Evolutionary conservation across 2,329 filamentous ascomycete genomes (phyloP), one percentile per base, ranked within the genome.

Genomic region (Septoria linicola): DNA sequence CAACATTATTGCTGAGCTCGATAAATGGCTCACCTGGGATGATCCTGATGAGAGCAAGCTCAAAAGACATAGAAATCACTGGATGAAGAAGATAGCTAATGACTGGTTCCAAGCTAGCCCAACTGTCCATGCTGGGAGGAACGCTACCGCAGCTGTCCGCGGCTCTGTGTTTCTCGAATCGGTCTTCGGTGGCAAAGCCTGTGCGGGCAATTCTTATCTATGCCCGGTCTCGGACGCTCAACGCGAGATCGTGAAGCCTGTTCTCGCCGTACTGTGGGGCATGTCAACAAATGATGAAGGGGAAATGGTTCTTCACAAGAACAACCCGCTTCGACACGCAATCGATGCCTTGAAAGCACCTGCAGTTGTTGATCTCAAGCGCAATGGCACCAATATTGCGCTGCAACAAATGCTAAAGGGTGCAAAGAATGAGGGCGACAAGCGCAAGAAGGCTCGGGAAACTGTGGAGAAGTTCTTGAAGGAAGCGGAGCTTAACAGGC

Each of bases 141-240:
- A 27, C 23, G 10, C 23, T 27, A 27, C 23, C 5, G 11, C 32
- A n/a, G 5, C 32, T 23, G 14, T 42, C 30, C 40, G 40, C n/a
- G 40, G 40, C 7, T 42, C 40, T 11, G 13, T 42, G 5, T 42
- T 42, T 25, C 21, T 42, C 21, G 40, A 42, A 31, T 30, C 40
- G 11, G 14, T 42, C 8, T 42, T 42, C 23, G 17, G 27, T 25
- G 40, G 40, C 7, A 16, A 21, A 2, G 27, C 25, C 20, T 42
- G 40, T 25, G 20, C 27, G 3, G 40, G 40, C 23, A 23, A 42
- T 25, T 42, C 40, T n/a, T 42, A 27, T 14, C 40, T 42, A 14
- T 31, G 40, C 27, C 40, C 40, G 13, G 40, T 31, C 17, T n/a
- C 14, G 7, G 7, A 14, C 16, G 14, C 13, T 21, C 40, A 42